Conservation (phyloP, 352 stramenopile species). For the Pythium aristosporum region DNA sequence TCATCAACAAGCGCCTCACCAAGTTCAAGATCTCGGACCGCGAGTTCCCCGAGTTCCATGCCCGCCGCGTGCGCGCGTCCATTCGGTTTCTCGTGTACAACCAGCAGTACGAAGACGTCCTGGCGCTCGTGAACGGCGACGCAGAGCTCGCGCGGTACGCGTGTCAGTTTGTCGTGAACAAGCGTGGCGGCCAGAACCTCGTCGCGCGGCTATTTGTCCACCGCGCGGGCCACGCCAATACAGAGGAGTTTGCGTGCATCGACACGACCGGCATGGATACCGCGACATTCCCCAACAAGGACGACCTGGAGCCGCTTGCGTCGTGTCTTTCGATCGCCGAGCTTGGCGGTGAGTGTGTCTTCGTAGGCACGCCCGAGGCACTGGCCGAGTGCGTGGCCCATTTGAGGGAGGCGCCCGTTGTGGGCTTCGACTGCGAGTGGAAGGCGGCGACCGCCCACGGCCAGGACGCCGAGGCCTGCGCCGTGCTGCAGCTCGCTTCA, state of each 20-base stretch:
- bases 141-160: conserved; percentile 43
- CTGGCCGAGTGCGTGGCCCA: conserved; percentile 41
- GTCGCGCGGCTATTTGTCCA: conserved; percentile 61
- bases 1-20: conserved; percentile 68
- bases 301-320: conserved; percentile 44
- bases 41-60: conserved; percentile 57
- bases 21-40: conserved; percentile 54
- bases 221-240: conserved; percentile 30
- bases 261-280: conserved; percentile 30
- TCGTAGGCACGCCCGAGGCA: conserved; percentile 48
- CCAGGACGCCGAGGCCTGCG: conserved; percentile 37
- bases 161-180: conserved; percentile 53
- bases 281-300: conserved; percentile 29
- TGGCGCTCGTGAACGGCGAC: conserved; percentile 34
- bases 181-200: conserved; percentile 36
- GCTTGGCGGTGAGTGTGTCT: conserved; percentile 44
- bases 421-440: conserved; percentile 85
- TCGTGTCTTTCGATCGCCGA: conserved; percentile 50
- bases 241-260: conserved; percentile 44
- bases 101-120: conserved; percentile 56
- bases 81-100: conserved; percentile 65
- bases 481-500: conserved; percentile 69
- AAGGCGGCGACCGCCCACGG: conserved; percentile 37
- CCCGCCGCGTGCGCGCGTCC: conserved; percentile 42
- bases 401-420: conserved; percentile 37